Base-by-base conservation (phyloP, 495 filamentous ascomycete genomes). In the Parathielavia hyrcaniae region DNA sequence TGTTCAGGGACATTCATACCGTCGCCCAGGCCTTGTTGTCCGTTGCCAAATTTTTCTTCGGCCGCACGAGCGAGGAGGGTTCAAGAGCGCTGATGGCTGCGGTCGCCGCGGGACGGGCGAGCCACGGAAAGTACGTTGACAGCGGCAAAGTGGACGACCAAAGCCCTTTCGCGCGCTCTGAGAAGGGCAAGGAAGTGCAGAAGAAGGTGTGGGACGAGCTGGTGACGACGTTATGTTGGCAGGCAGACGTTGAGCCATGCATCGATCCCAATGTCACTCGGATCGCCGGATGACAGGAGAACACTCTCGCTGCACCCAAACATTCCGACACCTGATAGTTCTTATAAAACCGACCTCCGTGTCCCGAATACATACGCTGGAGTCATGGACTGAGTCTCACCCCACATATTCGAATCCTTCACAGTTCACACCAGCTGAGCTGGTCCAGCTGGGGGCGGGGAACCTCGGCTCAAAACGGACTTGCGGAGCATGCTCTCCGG, bases 121-220 rank as follows among this genome's bases (percentile, higher is more conserved):
- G 62, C 10, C 78, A 82, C 56, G 80, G 81, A 11, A 20, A 71
- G 58, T 83, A 80, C 20, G 68, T 82, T 62, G 58, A 61, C n/a
- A 35, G 38, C 36, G 60, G 62, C 45, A 48, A 54, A 38, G 50
- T 69, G 14, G 40, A 30, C 19, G 36, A 54, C 12, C 59, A 62
- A 19, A 67, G 63, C 19, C 8, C 30, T 0, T 69, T 61, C 52
- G 68, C 71, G 9, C 5, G 39, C n/a, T 67, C 64, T 12, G 56
- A 62, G 9, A 55, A 71, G 41, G 71, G 67, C 14, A 55, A 57
- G 51, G 17, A 35, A 50, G 46, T 63, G 47, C 68, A 70, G 53
- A 57, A 61, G 63, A 65, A 46, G 44, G 54, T 70, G 12, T 74
- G 58, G 40, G 59, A 20, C 0, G 69, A 74, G 63, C 34, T 72